Base-by-base conservation (phyloP, 164 flowering plant genomes). In the Cinnamomum micranthum region DNA sequence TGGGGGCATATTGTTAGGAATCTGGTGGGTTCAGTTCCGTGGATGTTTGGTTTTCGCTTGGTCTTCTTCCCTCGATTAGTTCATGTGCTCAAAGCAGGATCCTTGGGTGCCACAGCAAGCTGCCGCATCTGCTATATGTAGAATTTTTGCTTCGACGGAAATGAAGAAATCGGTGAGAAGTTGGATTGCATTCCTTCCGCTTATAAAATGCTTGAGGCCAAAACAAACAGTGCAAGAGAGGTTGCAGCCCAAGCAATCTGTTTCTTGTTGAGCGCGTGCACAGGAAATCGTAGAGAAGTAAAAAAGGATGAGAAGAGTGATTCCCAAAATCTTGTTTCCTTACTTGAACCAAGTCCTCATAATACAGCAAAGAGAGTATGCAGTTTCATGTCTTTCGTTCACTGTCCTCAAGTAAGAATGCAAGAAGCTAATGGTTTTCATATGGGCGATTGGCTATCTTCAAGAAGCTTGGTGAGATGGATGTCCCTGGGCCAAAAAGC, bases 371-470 rank as follows among this genome's bases (percentile, higher is more conserved):
- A 89, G 75, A 94, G n/a, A 94, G 72, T 92, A 94, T 65, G 97
- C 94, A 0, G 88, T 91, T 28, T 79, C 87, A 1, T 87, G 95
- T 75, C 92, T 92, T 15, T 71, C 75, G 10, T n/a, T 70, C 78
- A 50, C 85, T 94, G 47, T 89, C 95, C 0, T 82, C 94, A 4
- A 90, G 97, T 79, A 88, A 89, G 76, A 88, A 71, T 92, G 97
- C 77, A 91, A 84, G 90, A 92, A 86, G 82, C 80, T 87, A 74
- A 91, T 94, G 98, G 78, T n/a, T 91, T 25, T 94, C 98, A 0
- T 89, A 94, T 71, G 98, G 65, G 97, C 95, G 6, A 89, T 94
- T 31, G 96, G 98, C 52, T 94, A 94, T 73, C 87, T n/a, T 94
- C 14, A 94, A 92, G 87, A 94, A 94, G 86, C 88, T 92, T 12